phyloP scores from a whole-genome alignment of 148 eudicot species.

The Beta vulgaris region DNA sequence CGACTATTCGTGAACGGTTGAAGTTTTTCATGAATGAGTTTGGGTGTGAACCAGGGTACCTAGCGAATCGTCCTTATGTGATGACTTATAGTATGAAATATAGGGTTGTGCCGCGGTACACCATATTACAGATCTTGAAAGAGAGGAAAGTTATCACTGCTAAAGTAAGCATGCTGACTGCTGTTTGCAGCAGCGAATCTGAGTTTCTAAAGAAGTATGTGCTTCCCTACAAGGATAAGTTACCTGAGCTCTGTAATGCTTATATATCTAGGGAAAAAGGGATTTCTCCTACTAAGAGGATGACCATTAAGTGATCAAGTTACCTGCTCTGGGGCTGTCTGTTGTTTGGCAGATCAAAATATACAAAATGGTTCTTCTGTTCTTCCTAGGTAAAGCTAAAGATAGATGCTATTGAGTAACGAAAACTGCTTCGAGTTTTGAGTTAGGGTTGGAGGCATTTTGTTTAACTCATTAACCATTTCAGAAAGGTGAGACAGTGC shows the following conservation, averaged over 20 bases:
- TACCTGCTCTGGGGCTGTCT: not conserved
- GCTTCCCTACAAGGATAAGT: constrained; percentile 23
- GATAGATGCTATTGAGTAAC: not conserved
- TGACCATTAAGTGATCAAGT: not conserved
- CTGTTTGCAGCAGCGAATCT: constrained; percentile 21
- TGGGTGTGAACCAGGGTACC: constrained; percentile 28
- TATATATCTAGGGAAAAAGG: constrained; percentile 18
- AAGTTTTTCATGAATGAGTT: constrained; percentile 33
- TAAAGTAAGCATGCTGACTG: not conserved
- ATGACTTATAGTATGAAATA: constrained; percentile 28
- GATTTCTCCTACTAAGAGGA: constrained; percentile 7
- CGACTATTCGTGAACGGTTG: constrained; percentile 14
- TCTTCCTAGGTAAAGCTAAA: not conserved
- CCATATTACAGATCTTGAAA: constrained; percentile 20
- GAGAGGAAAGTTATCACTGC: constrained; percentile 23
- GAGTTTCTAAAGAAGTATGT: constrained; percentile 21
- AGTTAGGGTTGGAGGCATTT: not conserved
- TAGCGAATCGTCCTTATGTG: constrained; percentile 26
- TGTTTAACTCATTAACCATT: not conserved
- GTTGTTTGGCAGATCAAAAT: not conserved
- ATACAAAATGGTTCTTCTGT: not conserved
- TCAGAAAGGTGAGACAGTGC: not conserved
- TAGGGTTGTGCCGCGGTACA: constrained; percentile 32
- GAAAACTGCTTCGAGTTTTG: not conserved
- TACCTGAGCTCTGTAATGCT: constrained; percentile 34